Percentiles rank a stretch among this genome's conserved stretches.
These are phyloP conservation scores for Rubia yunnanensis DNA, from an alignment of 257 asterid species.

Conservation along the genomic window DNA sequence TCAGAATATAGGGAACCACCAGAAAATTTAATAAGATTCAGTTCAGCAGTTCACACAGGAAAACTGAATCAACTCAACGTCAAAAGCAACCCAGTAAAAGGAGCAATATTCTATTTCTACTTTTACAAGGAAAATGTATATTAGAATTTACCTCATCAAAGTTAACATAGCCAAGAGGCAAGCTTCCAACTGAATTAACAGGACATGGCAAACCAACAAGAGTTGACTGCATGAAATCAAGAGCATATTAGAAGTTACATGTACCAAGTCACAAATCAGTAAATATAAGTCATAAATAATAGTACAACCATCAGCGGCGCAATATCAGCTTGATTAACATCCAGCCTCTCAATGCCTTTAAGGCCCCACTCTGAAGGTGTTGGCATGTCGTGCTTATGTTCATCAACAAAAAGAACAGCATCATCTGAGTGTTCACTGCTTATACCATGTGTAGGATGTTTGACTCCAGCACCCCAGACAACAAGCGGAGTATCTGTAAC, in stretches of 20 bases:
- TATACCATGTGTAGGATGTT: conserved; percentile 42
- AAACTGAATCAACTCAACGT: background rate
- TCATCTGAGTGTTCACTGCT: conserved; percentile 36
- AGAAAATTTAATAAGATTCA: background rate
- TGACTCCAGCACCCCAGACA: conserved; percentile 94
- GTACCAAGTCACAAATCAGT: background rate
- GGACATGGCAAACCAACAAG: conserved; percentile 94
- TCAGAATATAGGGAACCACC: conserved; percentile 2
- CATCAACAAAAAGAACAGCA: conserved; percentile 61
- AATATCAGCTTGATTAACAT: conserved; percentile 97
- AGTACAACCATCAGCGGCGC: conserved; percentile 85
- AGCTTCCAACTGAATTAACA: conserved; percentile 83
- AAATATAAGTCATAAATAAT: conserved; percentile 17
- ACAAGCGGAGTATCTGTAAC: conserved; percentile 97
- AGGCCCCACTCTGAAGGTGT: conserved; percentile 98
- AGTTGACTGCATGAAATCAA: conserved; percentile 61
- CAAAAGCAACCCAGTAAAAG: background rate
- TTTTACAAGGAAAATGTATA: background rate
- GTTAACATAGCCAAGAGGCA: conserved; percentile 71
- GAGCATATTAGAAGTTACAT: conserved; percentile 16
- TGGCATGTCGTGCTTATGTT: conserved; percentile 71
- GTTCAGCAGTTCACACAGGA: background rate
- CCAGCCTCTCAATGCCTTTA: conserved; percentile 74
- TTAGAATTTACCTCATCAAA: conserved; percentile 54
- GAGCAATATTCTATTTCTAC: background rate